Evolutionary conservation across 73 alveolate species (phyloP), one percentile per base, ranked within the genome.

Genomic region (Breviolum minutum): DNA sequence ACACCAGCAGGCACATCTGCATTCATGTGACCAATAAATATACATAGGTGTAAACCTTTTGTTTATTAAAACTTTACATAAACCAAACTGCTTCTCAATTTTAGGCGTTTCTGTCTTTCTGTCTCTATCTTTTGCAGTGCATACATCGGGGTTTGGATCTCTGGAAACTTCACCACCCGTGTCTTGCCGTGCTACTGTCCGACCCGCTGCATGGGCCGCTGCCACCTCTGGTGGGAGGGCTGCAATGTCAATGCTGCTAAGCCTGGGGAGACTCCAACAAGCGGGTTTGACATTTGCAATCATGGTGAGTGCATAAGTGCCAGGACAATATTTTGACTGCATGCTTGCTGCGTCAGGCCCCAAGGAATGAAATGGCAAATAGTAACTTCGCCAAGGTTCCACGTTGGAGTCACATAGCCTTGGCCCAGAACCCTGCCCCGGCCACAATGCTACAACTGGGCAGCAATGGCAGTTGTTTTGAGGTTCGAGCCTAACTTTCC

Each of bases 321-420:
- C 54, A 40, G 3, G 3, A 40, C 54, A 40, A 40, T 40, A 40
- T 40, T 40, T 40, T 40, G 54, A 40, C 5, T 40, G 54, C 54
- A 40, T 40, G 54, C 54, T 40, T 40, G 54, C 54, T n/a, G n/a
- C n/a, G n/a, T n/a, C n/a, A n/a, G n/a, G n/a, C n/a, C n/a, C 54
- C 54, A 40, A 3, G 54, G 3, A 40, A 40, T 40, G 54, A 40
- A 40, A 40, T 71, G 0, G 81, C 4, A n/a, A 71, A 40, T 71
- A 12, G 81, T 20, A n/a, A 71, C 30, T 40, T 40, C 30, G 86
- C 86, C 73, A 30, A 74, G 95, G 6, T 32, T 24, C 95, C 95
- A 88, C 7, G 95, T 88, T 30, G 95, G 95, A 16, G 95, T 88
- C 95, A 88, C 95, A 88, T 88, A 88, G 69, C 95, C 95, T 88